Evolutionary conservation across 2,329 filamentous ascomycete species (phyloP).

Genomic region (Aspergillus cejpii): DNA sequence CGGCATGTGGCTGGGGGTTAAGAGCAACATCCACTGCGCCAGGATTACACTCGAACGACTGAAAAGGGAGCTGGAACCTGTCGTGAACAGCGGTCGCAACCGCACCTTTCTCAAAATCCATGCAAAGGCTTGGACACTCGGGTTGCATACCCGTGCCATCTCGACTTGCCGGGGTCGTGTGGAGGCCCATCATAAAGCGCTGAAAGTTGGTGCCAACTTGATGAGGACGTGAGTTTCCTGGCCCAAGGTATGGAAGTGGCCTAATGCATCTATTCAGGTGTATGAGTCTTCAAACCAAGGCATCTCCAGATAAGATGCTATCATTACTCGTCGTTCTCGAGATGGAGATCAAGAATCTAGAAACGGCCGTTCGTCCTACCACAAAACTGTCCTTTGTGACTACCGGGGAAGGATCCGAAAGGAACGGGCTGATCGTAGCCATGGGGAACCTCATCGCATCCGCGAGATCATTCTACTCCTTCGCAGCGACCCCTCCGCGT

Average conservation of each 20-base stretch:
- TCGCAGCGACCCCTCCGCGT: not conserved
- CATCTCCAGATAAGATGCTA: not conserved
- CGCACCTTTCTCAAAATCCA: not conserved
- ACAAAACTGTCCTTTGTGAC: not conserved
- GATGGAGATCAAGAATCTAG: conserved; percentile 1
- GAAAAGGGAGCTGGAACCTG: not conserved
- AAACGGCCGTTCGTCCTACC: not conserved
- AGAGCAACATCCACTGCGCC: not conserved
- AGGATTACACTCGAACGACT: not conserved
- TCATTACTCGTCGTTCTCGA: not conserved
- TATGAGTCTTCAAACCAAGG: not conserved
- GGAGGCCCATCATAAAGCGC: not conserved
- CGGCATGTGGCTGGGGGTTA: conserved; percentile 1
- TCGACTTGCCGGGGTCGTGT: not conserved
- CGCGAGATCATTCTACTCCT: not conserved
- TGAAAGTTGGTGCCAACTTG: conserved; percentile 1
- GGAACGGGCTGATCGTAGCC: not conserved
- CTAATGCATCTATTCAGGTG: not conserved
- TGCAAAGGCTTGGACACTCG: not conserved
- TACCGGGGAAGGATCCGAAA: not conserved
- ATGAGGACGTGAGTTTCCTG: conserved; percentile 1
- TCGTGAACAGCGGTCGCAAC: not conserved
- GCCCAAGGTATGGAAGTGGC: not conserved
- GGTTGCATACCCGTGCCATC: not conserved
- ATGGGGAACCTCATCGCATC: not conserved